phyloP scores from a whole-genome alignment of 1,284 basidiomycete species.

The Ceratobasidium papillatum region DNA sequence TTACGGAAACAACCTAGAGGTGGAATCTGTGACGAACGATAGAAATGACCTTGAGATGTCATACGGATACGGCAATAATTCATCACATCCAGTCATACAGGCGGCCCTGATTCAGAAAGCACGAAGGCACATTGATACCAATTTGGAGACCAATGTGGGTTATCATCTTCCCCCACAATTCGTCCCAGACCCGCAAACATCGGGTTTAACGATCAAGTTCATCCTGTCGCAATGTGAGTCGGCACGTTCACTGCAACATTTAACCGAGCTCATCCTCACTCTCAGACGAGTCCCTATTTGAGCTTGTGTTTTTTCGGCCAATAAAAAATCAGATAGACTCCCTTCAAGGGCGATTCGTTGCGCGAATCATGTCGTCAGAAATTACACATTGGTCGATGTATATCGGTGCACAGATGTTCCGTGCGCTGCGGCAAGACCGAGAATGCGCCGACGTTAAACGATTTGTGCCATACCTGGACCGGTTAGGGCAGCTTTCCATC shows the following conservation, averaged over 20 bases:
- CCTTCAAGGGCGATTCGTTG: neutral
- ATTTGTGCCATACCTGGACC: neutral
- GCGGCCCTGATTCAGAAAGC: neutral
- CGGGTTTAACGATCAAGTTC: neutral
- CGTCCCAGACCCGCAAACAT: neutral
- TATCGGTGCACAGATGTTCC: neutral
- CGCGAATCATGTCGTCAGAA: neutral
- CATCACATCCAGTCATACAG: too few relatives aligned
- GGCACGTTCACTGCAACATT: neutral
- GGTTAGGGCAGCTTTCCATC: neutral
- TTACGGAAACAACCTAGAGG: too few relatives aligned
- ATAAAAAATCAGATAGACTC: neutral
- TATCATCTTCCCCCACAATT: neutral
- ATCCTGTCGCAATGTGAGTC: neutral
- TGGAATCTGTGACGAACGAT: too few relatives aligned
- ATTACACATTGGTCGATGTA: neutral
- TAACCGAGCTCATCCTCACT: neutral
- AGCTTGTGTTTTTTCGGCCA: neutral
- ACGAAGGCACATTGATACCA: too few relatives aligned
- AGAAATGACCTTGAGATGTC: too few relatives aligned
- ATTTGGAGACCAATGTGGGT: neutral
- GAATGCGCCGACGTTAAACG: neutral
- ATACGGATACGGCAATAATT: too few relatives aligned
- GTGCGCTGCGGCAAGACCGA: neutral
- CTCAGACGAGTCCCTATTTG: neutral